Conservation (phyloP, 495 filamentous ascomycete genomes). For the Cryomyces antarcticus region DNA sequence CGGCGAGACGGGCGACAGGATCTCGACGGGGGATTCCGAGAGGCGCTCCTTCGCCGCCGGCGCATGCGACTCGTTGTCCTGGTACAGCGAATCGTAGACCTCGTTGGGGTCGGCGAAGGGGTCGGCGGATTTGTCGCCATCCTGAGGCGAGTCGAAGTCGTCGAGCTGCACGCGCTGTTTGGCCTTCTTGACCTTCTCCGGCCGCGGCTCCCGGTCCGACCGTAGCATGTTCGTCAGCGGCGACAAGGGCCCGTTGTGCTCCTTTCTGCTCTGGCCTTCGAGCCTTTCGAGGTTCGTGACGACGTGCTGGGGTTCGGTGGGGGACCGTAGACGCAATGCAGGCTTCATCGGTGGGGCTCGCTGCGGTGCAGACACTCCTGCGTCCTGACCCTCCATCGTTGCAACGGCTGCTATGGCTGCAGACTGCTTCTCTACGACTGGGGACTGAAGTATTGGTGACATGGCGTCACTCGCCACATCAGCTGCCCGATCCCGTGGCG, state of each 20-base stretch:
- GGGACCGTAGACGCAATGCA: neutral
- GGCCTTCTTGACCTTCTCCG: conserved; percentile 30
- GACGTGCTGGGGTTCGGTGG: neutral
- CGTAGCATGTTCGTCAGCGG: conserved; percentile 5
- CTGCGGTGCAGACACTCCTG: too few species aligned
- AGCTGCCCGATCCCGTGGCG: neutral
- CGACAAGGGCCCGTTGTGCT: conserved; percentile 1
- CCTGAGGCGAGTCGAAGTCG: conserved; percentile 25
- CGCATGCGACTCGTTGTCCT: conserved; percentile 10
- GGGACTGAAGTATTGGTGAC: neutral
- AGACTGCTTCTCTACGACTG: neutral
- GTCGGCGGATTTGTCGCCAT: conserved; percentile 14
- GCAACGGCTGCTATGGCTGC: neutral
- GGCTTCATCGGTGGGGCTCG: too few species aligned
- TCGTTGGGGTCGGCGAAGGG: conserved; percentile 17
- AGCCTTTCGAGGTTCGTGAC: neutral
- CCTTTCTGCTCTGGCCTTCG: neutral
- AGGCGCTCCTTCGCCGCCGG: conserved; percentile 24
- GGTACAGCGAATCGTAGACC: neutral
- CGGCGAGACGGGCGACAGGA: conserved; percentile 24
- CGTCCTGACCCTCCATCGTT: neutral
- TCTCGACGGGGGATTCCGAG: conserved; percentile 61
- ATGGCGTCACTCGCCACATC: neutral
- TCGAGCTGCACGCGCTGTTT: conserved; percentile 24
- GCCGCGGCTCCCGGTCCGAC: conserved; percentile 15